Percentiles rank a stretch among this genome's conserved stretches.
phyloP scores from a whole-genome alignment of 2,329 filamentous ascomycete genomes.

The Trichoderma guizhouense region DNA sequence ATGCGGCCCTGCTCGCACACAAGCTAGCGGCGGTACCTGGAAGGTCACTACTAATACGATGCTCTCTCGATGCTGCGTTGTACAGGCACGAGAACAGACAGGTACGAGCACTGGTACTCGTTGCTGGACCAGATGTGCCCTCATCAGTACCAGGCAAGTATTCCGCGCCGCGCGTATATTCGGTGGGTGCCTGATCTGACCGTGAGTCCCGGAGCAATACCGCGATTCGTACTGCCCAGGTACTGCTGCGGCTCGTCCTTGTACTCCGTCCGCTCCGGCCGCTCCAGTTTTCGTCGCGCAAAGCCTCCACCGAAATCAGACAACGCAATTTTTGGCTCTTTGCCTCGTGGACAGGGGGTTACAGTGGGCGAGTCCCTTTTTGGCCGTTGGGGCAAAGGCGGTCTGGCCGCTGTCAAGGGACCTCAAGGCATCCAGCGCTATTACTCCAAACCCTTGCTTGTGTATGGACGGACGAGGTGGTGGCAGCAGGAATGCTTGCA shows the following conservation, averaged over 20 bases:
- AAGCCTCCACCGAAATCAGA: neutral
- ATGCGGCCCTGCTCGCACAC: neutral
- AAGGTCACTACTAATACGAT: neutral
- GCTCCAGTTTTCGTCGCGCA: neutral
- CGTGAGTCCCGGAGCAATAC: neutral
- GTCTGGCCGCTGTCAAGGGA: conserved; percentile 12
- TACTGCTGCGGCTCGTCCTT: neutral
- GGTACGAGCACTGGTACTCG: neutral
- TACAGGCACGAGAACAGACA: neutral
- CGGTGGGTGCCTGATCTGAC: conserved; percentile 10
- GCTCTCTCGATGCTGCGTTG: neutral
- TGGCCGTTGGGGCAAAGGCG: conserved; percentile 7
- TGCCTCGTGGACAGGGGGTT: neutral
- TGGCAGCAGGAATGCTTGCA: neutral
- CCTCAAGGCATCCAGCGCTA: neutral
- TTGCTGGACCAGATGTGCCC: neutral
- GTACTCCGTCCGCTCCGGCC: conserved; percentile 4
- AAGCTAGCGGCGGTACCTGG: neutral
- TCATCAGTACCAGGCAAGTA: neutral
- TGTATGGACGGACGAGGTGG: neutral
- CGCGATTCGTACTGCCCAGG: neutral
- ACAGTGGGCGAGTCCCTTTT: neutral
- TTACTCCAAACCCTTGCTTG: neutral
- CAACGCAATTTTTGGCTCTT: neutral
- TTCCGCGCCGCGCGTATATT: neutral